Evolutionary conservation across 306 rosid genomes (phyloP).

Genomic region (Prinsepia uniflora): DNA sequence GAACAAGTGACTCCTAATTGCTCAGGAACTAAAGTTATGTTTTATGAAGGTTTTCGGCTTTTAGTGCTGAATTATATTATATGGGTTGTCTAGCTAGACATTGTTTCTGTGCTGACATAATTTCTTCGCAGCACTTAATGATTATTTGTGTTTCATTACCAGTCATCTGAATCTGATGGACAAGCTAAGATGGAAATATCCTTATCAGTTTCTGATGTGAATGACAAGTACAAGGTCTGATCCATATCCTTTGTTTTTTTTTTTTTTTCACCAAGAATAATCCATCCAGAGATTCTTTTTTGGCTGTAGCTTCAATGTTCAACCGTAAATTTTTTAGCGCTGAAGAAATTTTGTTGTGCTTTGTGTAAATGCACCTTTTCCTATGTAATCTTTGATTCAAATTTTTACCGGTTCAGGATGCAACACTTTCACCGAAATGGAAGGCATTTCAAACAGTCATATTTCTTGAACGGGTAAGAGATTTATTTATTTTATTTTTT

Average conservation of each 20-base stretch:
- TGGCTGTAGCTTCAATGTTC: not conserved
- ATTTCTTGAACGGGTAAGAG: conserved; percentile 80
- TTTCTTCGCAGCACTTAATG: not conserved
- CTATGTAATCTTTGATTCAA: conserved; percentile 4
- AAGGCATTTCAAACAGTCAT: conserved; percentile 81
- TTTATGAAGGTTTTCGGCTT: not conserved
- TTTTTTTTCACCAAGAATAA: not conserved
- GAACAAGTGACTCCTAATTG: not conserved
- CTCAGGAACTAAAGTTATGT: not conserved
- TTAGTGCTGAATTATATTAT: not conserved
- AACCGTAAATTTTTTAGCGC: not conserved
- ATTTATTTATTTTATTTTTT: not conserved
- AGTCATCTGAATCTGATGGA: conserved; percentile 34
- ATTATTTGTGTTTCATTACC: conserved; percentile 17
- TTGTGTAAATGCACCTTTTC: not conserved
- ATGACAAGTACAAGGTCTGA: conserved; percentile 58
- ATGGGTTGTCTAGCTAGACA: not conserved
- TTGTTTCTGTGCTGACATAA: not conserved
- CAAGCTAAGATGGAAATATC: conserved; percentile 28
- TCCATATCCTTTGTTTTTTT: conserved; percentile 16
- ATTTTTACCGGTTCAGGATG: conserved; percentile 58
- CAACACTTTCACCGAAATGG: conserved; percentile 75
- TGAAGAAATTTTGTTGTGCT: conserved; percentile 6
- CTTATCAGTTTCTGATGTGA: conserved; percentile 52
- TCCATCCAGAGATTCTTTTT: not conserved